Percentiles rank a stretch among this genome's conserved stretches.
phyloP scores from a whole-genome alignment of 148 eudicot species.

The Rhododendron henanense region DNA sequence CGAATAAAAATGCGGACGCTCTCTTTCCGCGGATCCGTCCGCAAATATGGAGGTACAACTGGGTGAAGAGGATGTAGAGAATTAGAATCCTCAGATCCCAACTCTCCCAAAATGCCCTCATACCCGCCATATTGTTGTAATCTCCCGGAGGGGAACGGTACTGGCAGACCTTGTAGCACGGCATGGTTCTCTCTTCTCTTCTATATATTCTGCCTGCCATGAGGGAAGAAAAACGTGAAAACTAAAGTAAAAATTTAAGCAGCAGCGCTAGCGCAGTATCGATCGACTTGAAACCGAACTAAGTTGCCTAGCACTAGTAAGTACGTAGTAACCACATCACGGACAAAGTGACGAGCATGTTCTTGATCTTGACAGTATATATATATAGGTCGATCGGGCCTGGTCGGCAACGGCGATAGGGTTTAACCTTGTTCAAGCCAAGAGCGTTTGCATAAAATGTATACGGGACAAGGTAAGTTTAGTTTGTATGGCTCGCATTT shows the following conservation, averaged over 20 bases:
- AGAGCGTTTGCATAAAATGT: no score
- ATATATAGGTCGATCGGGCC: no score
- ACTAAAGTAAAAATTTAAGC: background rate
- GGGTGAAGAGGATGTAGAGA: background rate
- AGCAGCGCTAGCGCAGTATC: background rate
- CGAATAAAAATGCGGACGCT: background rate
- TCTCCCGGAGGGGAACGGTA: background rate
- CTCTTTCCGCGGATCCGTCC: background rate
- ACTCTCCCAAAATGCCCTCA: background rate
- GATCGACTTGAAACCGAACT: no score
- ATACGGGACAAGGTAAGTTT: no score
- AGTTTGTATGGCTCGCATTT: no score
- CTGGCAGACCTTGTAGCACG: background rate
- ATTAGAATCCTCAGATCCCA: background rate
- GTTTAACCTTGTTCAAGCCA: no score
- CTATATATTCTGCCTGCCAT: background rate
- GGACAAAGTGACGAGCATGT: no score
- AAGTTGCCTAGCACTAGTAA: no score
- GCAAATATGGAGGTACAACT: background rate
- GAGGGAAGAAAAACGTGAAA: background rate
- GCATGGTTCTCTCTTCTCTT: background rate
- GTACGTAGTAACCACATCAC: no score
- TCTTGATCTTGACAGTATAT: no score
- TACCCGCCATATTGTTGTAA: background rate
- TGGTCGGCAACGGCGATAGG: no score